Evolutionary conservation across 1,284 basidiomycete genomes (phyloP).

Genomic region (Cystobasidium pallidum): DNA sequence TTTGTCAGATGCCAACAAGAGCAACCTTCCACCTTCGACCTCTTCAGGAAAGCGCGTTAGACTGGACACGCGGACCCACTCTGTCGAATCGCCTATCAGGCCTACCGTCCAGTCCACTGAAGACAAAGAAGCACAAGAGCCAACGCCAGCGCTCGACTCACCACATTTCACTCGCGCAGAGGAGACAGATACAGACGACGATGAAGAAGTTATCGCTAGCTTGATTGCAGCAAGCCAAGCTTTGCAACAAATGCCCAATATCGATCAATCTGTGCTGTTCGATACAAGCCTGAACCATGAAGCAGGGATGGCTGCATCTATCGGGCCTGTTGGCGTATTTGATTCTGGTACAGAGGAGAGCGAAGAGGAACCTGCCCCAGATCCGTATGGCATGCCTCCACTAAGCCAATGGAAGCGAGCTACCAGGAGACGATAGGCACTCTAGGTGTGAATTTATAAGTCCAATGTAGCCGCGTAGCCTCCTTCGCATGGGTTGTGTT

Average conservation of each 20-base stretch:
- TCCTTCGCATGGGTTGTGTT: no score
- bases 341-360: neutral
- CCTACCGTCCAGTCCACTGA: neutral
- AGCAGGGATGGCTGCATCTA: neutral
- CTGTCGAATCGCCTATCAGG: neutral
- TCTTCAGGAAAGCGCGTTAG: neutral
- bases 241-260: constrained; percentile 3
- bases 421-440: neutral
- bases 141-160: neutral
- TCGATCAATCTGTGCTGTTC: neutral
- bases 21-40: neutral
- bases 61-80: neutral
- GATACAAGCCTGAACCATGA: neutral
- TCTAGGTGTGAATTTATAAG: no score
- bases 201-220: neutral
- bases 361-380: constrained; percentile 11
- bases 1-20: neutral
- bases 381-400: constrained; percentile 25
- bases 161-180: neutral
- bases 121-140: neutral
- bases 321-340: neutral
- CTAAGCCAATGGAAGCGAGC: constrained; percentile 25
- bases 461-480: neutral
- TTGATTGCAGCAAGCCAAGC: constrained; percentile 11
- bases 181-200: constrained; percentile 24